phyloP scores from a whole-genome alignment of 164 flowering plant species.

The Umbellularia californica region DNA sequence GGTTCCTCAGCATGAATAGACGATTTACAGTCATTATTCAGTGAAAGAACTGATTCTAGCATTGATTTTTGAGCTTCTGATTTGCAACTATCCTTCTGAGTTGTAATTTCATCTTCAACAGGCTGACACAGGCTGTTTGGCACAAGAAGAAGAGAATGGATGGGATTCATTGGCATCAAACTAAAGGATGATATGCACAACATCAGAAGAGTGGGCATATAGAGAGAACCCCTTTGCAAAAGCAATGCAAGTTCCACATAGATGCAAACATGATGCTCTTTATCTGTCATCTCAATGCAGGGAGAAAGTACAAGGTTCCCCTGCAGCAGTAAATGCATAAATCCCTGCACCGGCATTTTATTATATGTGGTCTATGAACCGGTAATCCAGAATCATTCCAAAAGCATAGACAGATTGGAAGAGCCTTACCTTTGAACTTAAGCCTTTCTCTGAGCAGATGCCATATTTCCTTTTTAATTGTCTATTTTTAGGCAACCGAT shows the following conservation, averaged over 20 bases:
- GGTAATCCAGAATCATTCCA: neutral
- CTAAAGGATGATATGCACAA: slow-evolving; percentile 1
- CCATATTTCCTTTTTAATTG: too few relatives aligned
- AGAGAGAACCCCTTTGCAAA: neutral
- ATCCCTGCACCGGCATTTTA: neutral
- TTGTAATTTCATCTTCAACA: slow-evolving; percentile 24
- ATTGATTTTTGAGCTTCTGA: slow-evolving; percentile 29
- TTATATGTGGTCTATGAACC: neutral
- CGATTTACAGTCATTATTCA: slow-evolving; percentile 31
- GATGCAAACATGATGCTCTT: neutral
- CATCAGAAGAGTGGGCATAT: neutral
- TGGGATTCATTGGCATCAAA: neutral
- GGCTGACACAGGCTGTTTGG: slow-evolving; percentile 37
- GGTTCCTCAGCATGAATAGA: slow-evolving; percentile 36
- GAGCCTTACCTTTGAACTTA: too few relatives aligned
- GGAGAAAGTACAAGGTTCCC: neutral
- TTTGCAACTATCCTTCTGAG: slow-evolving; percentile 22
- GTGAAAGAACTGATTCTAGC: slow-evolving; percentile 29
- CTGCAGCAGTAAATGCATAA: neutral
- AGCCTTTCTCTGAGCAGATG: too few relatives aligned
- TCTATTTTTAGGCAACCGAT: too few relatives aligned
- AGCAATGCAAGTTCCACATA: neutral
- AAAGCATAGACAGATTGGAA: too few relatives aligned
- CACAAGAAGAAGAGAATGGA: slow-evolving; percentile 5
- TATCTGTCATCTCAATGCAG: neutral